Evolutionary conservation across 306 rosid species (phyloP).

Genomic region (Clitoria ternatea): DNA sequence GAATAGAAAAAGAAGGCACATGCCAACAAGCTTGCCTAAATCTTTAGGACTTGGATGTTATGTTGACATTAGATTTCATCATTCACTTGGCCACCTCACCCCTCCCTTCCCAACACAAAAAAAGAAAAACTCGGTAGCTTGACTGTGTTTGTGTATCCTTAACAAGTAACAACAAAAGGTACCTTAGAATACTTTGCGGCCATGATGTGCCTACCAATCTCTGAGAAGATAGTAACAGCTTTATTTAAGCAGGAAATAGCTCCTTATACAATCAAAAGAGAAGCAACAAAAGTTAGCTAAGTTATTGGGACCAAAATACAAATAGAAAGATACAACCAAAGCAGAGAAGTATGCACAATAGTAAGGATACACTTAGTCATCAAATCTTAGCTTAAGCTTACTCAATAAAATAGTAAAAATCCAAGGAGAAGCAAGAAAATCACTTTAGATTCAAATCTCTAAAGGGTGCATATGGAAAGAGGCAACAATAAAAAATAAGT

Average conservation of each 20-base stretch:
- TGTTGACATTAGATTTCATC: neutral
- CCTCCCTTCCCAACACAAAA: neutral
- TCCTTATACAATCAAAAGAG: conserved; percentile 29
- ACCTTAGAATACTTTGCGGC: conserved; percentile 56
- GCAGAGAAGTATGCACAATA: neutral
- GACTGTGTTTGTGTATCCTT: neutral
- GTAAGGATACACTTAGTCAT: neutral
- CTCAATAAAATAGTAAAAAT: neutral
- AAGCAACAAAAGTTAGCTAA: conserved; percentile 8
- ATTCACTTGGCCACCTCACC: neutral
- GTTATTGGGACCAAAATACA: neutral
- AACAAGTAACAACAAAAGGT: neutral
- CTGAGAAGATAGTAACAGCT: conserved; percentile 40
- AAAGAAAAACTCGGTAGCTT: too few species aligned
- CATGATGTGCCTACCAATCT: conserved; percentile 43
- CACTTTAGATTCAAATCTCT: neutral
- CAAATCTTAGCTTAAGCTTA: neutral
- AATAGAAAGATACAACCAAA: neutral
- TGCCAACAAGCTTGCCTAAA: neutral
- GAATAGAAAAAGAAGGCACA: neutral
- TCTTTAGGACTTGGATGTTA: neutral
- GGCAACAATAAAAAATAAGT: neutral
- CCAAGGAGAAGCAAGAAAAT: neutral
- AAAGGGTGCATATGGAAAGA: neutral
- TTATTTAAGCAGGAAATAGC: conserved; percentile 47